These are phyloP conservation scores for Mycena latifolia DNA, from an alignment of 768 basidiomycete species.

Conservation along the genomic window DNA sequence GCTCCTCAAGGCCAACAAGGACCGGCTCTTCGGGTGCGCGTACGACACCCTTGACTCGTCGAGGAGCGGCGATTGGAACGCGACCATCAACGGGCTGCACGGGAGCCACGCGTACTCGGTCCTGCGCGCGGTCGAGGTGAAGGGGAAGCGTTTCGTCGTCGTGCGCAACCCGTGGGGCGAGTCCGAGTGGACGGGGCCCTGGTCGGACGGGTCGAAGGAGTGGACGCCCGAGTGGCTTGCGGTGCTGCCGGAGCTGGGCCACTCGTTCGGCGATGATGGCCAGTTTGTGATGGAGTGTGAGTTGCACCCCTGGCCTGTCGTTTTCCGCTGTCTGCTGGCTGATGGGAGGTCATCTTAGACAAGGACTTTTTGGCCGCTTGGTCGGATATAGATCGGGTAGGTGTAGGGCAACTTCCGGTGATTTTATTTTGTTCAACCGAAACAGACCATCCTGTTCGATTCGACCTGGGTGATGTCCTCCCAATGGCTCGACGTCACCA, in stretches of 20 bases:
- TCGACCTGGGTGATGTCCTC: constrained; percentile 40
- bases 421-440: too few species aligned
- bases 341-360: too few species aligned
- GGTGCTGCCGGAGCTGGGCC: constrained; percentile 53
- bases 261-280: constrained; percentile 64
- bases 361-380: too few species aligned
- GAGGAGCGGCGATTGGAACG: constrained; percentile 38
- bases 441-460: constrained; percentile 41
- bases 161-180: constrained; percentile 67
- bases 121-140: constrained; percentile 58
- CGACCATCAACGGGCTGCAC: constrained; percentile 49
- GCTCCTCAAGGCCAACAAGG: constrained; percentile 41
- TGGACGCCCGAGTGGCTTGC: constrained; percentile 66
- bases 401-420: too few species aligned
- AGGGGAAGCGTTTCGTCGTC: constrained; percentile 63
- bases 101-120: constrained; percentile 63
- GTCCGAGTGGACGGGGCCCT: constrained; percentile 63
- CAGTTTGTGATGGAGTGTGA: constrained; percentile 68
- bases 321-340: too few species aligned
- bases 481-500: constrained; percentile 41
- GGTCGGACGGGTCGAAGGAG: constrained; percentile 69
- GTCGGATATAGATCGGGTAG: too few species aligned
- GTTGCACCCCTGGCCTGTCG: too few species aligned
- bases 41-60: constrained; percentile 39
- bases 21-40: constrained; percentile 46